Percentiles rank a stretch among this genome's conserved stretches.
Evolutionary conservation across 805 yeast genomes (phyloP).

Genomic region (Hanseniaspora hatyaiensis): DNA sequence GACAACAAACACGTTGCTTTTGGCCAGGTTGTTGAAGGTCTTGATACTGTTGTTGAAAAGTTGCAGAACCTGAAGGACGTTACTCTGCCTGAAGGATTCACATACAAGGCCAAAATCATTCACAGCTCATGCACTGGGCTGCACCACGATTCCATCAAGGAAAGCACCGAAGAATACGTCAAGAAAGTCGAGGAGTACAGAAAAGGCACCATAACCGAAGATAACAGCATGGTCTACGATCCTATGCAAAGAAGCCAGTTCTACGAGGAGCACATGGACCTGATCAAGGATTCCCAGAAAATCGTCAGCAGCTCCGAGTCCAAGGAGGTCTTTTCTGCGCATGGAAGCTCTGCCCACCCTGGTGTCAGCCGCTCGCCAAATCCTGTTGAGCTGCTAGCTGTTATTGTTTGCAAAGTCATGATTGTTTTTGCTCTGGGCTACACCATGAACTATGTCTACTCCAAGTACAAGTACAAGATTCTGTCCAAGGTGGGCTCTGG

Average conservation of each 20-base stretch:
- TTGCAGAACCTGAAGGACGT: slow-evolving; percentile 42
- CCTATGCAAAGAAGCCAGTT: slow-evolving; percentile 6
- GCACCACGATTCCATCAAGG: slow-evolving; percentile 20
- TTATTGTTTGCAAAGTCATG: slow-evolving; percentile 3
- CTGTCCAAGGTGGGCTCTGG: slow-evolving; percentile 19
- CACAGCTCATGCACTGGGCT: slow-evolving; percentile 28
- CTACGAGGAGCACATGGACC: slow-evolving; percentile 11
- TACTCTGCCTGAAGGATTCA: slow-evolving; percentile 30
- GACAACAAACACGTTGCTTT: slow-evolving; percentile 63
- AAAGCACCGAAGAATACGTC: slow-evolving; percentile 22
- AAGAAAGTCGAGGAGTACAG: slow-evolving; percentile 22
- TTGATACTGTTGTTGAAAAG: slow-evolving; percentile 43
- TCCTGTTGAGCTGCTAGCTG: slow-evolving; percentile 9
- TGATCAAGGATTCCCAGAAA: neutral
- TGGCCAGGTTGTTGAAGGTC: slow-evolving; percentile 63
- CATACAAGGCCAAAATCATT: slow-evolving; percentile 33
- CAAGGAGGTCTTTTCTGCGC: neutral
- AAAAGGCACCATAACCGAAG: slow-evolving; percentile 22
- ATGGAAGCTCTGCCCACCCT: neutral
- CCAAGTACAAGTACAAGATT: slow-evolving; percentile 10
- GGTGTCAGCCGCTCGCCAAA: neutral
- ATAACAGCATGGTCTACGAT: slow-evolving; percentile 10
- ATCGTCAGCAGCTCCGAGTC: neutral
- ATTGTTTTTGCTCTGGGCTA: slow-evolving; percentile 1
- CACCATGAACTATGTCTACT: neutral